A percentile compares a stretch with the other conserved stretches of the same genome.
Evolutionary conservation across 2,329 filamentous ascomycete genomes (phyloP).

Genomic region (Ascocoryne sarcoides): DNA sequence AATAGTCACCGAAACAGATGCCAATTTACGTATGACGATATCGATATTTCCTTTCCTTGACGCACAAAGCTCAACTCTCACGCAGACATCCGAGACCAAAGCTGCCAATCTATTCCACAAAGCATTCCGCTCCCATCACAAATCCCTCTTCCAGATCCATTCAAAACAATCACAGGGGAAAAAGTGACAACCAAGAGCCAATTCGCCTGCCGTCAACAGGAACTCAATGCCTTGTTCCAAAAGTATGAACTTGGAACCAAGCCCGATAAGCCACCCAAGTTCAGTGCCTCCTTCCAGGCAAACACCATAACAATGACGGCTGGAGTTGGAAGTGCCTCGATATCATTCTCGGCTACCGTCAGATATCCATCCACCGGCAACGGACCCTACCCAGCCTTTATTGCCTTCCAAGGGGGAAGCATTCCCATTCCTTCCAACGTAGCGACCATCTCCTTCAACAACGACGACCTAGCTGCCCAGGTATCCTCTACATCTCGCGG

Average conservation of each 20-base stretch:
- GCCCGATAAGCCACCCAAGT: slow-evolving; percentile 37
- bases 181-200: slow-evolving; percentile 38
- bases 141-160: slow-evolving; percentile 38
- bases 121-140: too few species aligned
- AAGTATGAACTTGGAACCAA: slow-evolving; percentile 43
- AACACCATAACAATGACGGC: slow-evolving; percentile 37
- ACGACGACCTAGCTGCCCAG: slow-evolving; percentile 48
- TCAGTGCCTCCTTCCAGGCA: slow-evolving; percentile 37
- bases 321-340: slow-evolving; percentile 36
- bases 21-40: too few species aligned
- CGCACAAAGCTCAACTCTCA: too few species aligned
- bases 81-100: too few species aligned
- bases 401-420: slow-evolving; percentile 44
- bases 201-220: slow-evolving; percentile 39
- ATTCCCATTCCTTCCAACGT: slow-evolving; percentile 46
- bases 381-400: slow-evolving; percentile 47
- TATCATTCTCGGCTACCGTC: slow-evolving; percentile 38
- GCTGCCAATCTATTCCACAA: too few species aligned
- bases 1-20: too few species aligned
- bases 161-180: slow-evolving; percentile 35
- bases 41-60: too few species aligned
- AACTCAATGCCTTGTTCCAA: slow-evolving; percentile 40
- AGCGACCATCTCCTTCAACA: slow-evolving; percentile 50
- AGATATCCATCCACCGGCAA: slow-evolving; percentile 33
- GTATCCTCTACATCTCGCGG: slow-evolving; percentile 39